Evolutionary conservation across 257 asterid genomes (phyloP), one percentile per base, ranked within the genome.

Genomic region (Gentiana macrophylla): DNA sequence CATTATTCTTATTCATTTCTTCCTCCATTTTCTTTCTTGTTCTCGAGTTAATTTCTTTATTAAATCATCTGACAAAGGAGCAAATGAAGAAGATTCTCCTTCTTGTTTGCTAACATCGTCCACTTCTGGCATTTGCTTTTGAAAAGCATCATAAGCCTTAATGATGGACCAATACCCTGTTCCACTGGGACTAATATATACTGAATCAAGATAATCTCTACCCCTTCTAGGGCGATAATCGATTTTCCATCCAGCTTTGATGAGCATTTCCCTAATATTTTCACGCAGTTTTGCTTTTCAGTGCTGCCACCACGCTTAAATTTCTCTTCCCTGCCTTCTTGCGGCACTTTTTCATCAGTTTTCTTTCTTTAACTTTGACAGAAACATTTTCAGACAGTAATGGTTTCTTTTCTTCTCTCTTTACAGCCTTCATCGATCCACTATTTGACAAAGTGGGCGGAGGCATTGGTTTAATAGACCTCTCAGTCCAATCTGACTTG

Each of bases 131-230:
- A 77, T 64, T 62, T 83, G 93, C 64, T 85, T 88, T 64, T 83
- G 88, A 64, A 87, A 75, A 38, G 98, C 96, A 36, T 91, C 98
- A 58, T 92, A 88, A 37, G 99, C 99, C 82, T 88, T 85, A 49
- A 86, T 80, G 57, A 92, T 88, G 9, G 99, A 92, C 99, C 99
- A 92, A 70, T 85, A 88, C 32, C 95, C 95, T 32, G 97, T 92
- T 77, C 99, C 99, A 62, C 54, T 65, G 12, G 94, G 94, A 57
- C 73, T 83, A 53, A 88, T 89, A 60, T 92, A 92, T 52, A 92
- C 99, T 46, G 97, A 94, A 79, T 92, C 99, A 52, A 81, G 80
- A 77, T 92, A 92, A 63, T 92, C 99, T 68, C 97, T 75, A 70
- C 85, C 85, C 70, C 81, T 73, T 76, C 99, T 80, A n/a, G 97